Conservation (phyloP, 2,329 filamentous ascomycete genomes). For the Triangularia setosa region DNA sequence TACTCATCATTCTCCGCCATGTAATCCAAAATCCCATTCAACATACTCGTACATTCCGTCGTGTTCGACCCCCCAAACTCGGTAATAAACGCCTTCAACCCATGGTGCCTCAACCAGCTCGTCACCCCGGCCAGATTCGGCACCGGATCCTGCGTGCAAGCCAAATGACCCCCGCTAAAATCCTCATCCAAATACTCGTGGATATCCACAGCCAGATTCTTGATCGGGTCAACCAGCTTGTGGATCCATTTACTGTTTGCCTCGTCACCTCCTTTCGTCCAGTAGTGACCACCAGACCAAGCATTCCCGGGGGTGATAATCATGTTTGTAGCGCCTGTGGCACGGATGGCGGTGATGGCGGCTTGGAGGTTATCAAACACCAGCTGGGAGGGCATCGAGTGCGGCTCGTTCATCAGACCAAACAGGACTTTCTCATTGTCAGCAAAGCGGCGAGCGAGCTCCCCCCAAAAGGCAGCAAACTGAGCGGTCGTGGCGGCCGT, state of each 20-base stretch:
- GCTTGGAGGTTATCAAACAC: slow-evolving; percentile 46
- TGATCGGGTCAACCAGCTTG: slow-evolving; percentile 41
- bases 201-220: slow-evolving; percentile 48
- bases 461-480: slow-evolving; percentile 47
- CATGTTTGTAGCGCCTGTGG: slow-evolving; percentile 41
- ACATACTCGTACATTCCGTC: slow-evolving; percentile 38
- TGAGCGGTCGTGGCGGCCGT: slow-evolving; percentile 44
- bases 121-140: slow-evolving; percentile 40
- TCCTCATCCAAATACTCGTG: slow-evolving; percentile 50
- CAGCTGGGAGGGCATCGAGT: slow-evolving; percentile 45
- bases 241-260: slow-evolving; percentile 38
- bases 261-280: slow-evolving; percentile 40
- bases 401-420: slow-evolving; percentile 49
- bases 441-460: slow-evolving; percentile 43
- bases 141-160: slow-evolving; percentile 38
- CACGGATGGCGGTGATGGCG: slow-evolving; percentile 42
- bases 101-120: slow-evolving; percentile 42
- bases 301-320: slow-evolving; percentile 47
- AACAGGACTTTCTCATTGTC: slow-evolving; percentile 47
- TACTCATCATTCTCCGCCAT: slow-evolving; percentile 45
- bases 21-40: slow-evolving; percentile 41
- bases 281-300: slow-evolving; percentile 47
- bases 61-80: slow-evolving; percentile 47
- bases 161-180: slow-evolving; percentile 41
- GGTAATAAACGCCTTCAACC: slow-evolving; percentile 46